Conservation (phyloP, 257 asterid genomes). For the Primulina eburnea region DNA sequence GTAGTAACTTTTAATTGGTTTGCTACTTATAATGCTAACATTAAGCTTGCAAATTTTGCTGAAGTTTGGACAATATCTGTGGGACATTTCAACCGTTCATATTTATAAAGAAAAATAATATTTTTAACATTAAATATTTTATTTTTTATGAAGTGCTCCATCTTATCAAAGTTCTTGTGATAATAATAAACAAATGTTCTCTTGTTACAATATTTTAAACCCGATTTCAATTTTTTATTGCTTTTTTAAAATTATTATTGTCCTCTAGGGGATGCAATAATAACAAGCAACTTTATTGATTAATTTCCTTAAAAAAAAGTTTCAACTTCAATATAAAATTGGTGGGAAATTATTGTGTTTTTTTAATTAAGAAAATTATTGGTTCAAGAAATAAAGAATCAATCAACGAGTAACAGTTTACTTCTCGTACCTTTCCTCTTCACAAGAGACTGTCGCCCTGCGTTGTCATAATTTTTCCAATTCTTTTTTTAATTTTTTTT, state of each 20-base stretch:
- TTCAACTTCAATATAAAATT: not conserved
- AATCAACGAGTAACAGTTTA: constrained; percentile 6
- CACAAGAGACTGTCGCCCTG: constrained; percentile 11
- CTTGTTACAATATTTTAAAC: too few species aligned
- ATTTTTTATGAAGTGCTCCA: too few species aligned
- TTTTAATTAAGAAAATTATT: constrained; percentile 6
- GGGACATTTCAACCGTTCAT: too few species aligned
- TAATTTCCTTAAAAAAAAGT: too few species aligned
- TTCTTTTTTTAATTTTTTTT: constrained; percentile 16
- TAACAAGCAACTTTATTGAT: not conserved
- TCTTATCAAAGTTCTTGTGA: too few species aligned
- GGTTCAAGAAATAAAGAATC: constrained; percentile 25
- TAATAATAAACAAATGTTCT: too few species aligned
- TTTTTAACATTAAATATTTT: too few species aligned
- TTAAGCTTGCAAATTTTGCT: too few species aligned
- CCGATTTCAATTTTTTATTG: not conserved
- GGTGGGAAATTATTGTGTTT: constrained; percentile 24
- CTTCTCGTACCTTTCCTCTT: constrained; percentile 10
- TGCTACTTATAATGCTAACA: too few species aligned
- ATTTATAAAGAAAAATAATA: too few species aligned
- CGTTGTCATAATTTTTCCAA: constrained; percentile 33
- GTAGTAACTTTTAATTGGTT: too few species aligned
- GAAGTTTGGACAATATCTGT: too few species aligned
- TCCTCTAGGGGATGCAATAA: not conserved
- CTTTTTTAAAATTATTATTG: not conserved